Percentiles rank a stretch among this genome's conserved stretches.
Conservation (phyloP, 169 alveolate species). For the Theileria parva region DNA sequence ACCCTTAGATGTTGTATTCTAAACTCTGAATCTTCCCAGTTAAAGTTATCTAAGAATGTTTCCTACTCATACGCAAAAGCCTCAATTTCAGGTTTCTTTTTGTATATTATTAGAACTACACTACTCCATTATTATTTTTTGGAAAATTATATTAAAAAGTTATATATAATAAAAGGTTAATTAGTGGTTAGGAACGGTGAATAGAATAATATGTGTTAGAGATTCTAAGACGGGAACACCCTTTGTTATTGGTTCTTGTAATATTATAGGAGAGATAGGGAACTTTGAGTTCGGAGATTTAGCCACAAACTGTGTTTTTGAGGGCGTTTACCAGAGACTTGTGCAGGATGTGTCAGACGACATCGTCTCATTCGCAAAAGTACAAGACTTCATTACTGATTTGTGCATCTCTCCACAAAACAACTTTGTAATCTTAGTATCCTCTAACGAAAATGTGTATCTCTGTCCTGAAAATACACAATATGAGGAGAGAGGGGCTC, state of each 20-base stretch:
- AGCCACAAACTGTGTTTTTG: conserved; percentile 36
- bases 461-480: background rate
- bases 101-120: background rate
- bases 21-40: conserved; percentile 1
- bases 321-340: conserved; percentile 34
- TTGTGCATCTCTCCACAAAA: conserved; percentile 7
- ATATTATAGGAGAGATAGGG: conserved; percentile 15
- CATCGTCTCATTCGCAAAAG: conserved; percentile 18
- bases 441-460: conserved; percentile 33
- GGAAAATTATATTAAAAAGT: too few relatives aligned
- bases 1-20: conserved; percentile 37
- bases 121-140: too few relatives aligned
- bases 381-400: conserved; percentile 41
- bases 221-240: conserved; percentile 27
- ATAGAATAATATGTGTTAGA: conserved; percentile 11
- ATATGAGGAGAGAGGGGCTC: background rate
- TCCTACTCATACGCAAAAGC: conserved; percentile 43
- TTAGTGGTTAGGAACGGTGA: conserved; percentile 11
- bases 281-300: conserved; percentile 9
- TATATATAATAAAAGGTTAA: background rate
- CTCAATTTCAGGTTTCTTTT: conserved; percentile 18
- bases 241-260: conserved; percentile 40
- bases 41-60: conserved; percentile 28
- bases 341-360: conserved; percentile 46
- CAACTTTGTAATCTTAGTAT: conserved; percentile 10